A percentile compares a stretch with the other conserved stretches of the same genome.
Conservation (phyloP, 768 basidiomycete genomes). For the Lactarius indigo region DNA sequence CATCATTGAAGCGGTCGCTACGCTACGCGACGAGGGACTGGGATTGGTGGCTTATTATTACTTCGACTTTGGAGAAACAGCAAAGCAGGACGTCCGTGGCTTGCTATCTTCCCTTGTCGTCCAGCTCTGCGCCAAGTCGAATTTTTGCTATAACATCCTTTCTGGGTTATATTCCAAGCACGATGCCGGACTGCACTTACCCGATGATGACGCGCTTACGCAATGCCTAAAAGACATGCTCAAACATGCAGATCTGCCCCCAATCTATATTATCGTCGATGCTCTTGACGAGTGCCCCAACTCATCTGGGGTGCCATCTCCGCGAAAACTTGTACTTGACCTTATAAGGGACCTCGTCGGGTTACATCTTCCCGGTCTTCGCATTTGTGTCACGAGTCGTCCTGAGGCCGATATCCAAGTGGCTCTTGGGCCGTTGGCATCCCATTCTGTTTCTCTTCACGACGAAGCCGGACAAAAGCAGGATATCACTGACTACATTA, state of each 20-base stretch:
- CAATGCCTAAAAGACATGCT: neutral
- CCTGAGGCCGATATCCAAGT: constrained; percentile 5
- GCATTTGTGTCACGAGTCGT: constrained; percentile 3
- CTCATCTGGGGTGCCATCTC: neutral
- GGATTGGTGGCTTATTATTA: constrained; percentile 5
- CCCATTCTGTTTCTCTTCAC: neutral
- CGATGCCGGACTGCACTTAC: neutral
- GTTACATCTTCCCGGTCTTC: neutral
- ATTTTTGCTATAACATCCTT: neutral
- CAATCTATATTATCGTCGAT: constrained; percentile 1
- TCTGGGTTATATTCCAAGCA: neutral
- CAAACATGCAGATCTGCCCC: neutral
- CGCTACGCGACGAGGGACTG: neutral
- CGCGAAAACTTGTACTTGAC: neutral
- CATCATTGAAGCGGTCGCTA: neutral
- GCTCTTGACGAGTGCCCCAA: constrained; percentile 15
- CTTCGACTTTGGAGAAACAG: neutral
- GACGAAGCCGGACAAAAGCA: neutral
- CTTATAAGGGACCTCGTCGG: neutral
- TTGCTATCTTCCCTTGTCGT: neutral
- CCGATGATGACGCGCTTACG: neutral
- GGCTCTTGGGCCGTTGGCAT: neutral
- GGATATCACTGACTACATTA: neutral
- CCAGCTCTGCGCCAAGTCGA: constrained; percentile 3
- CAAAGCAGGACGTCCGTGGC: neutral